Conservation (phyloP, 2,329 filamentous ascomycete genomes). For the Aspergillus ustus region DNA sequence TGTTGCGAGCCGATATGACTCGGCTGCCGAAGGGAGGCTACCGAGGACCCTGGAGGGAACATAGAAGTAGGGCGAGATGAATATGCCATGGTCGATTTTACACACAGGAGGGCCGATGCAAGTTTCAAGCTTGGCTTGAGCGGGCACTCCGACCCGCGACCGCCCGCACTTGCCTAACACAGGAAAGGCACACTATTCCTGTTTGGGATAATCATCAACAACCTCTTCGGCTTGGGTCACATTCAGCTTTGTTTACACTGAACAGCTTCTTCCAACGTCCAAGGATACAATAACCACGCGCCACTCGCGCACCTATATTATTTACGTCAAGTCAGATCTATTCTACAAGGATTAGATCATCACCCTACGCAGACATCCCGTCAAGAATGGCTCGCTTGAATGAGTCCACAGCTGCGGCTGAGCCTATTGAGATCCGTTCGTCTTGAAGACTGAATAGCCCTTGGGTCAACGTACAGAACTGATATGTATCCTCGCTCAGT, state of each 20-base stretch:
- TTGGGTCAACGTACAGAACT: neutral
- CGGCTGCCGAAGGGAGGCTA: constrained; percentile 38
- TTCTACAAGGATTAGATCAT: neutral
- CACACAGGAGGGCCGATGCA: neutral
- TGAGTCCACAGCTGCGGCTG: constrained; percentile 48
- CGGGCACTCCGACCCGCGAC: neutral
- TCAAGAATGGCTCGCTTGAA: constrained; percentile 55
- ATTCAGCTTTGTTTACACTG: constrained; percentile 12
- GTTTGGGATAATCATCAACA: constrained; percentile 47
- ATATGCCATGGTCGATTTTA: constrained; percentile 41
- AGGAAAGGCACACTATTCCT: constrained; percentile 32
- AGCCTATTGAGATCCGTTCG: constrained; percentile 55
- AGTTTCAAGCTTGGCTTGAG: neutral
- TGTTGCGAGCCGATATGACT: constrained; percentile 40
- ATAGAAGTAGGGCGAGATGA: constrained; percentile 41
- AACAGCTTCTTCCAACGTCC: neutral
- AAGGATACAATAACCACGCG: neutral
- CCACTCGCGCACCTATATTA: neutral
- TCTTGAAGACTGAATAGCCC: constrained; percentile 9
- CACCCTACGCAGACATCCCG: neutral
- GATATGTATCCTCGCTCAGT: constrained; percentile 45
- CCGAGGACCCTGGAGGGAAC: constrained; percentile 32
- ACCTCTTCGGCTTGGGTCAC: constrained; percentile 8
- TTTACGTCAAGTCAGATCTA: neutral
- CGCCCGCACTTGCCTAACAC: constrained; percentile 13